These are phyloP conservation scores for Cladosporium austrohemisphaericum DNA, from an alignment of 2,329 filamentous ascomycete genomes.

Conservation along the genomic window DNA sequence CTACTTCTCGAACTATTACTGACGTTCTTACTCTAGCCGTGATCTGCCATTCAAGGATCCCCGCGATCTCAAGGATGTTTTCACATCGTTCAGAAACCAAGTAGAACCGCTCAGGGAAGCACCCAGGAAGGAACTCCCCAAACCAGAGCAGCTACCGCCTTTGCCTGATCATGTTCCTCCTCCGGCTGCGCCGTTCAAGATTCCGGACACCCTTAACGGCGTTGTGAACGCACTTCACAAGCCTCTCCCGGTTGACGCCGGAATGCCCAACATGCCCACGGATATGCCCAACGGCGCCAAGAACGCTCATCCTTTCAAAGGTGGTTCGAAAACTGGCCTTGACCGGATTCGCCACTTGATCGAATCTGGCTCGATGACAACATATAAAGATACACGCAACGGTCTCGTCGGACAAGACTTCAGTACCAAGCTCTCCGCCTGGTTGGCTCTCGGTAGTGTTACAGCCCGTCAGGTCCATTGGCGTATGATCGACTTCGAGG, in stretches of 20 bases:
- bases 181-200: constrained; percentile 60
- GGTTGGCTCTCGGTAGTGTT: constrained; percentile 67
- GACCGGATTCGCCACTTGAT: constrained; percentile 60
- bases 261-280: constrained; percentile 50
- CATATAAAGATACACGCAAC: constrained; percentile 69
- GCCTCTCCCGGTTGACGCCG: constrained; percentile 52
- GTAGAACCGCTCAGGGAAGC: constrained; percentile 66
- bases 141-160: constrained; percentile 55
- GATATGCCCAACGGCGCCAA: constrained; percentile 50
- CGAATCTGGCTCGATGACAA: constrained; percentile 55
- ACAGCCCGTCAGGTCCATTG: constrained; percentile 70
- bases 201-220: constrained; percentile 54
- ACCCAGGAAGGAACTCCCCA: constrained; percentile 56
- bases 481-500: constrained; percentile 64
- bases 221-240: constrained; percentile 54
- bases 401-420: constrained; percentile 67
- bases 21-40: constrained; percentile 46
- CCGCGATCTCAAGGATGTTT: constrained; percentile 66
- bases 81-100: constrained; percentile 69
- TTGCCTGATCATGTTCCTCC: constrained; percentile 55
- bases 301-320: constrained; percentile 63
- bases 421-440: constrained; percentile 73
- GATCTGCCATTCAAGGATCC: constrained; percentile 59
- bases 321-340: constrained; percentile 61
- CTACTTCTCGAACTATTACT: background rate